Evolutionary conservation across 2,329 filamentous ascomycete species (phyloP).

Genomic region (Pseudogymnoascus sp.): DNA sequence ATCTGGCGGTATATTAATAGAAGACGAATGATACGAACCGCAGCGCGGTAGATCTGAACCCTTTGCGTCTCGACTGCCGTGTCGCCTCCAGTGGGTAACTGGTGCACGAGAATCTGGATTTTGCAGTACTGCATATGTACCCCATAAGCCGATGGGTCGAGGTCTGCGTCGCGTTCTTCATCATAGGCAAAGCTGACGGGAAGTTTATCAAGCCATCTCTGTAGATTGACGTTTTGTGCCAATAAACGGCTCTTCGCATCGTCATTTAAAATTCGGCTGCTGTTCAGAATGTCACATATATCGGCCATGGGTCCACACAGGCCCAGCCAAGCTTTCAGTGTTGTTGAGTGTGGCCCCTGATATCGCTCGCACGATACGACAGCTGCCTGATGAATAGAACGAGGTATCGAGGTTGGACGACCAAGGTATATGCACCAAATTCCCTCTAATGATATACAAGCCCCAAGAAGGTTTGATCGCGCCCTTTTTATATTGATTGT

Average conservation of each 20-base stretch:
- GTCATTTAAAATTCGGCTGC: neutral
- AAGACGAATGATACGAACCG: slow-evolving; percentile 5
- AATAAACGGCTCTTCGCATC: neutral
- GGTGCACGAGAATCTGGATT: slow-evolving; percentile 8
- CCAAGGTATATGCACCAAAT: slow-evolving; percentile 4
- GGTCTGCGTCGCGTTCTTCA: neutral
- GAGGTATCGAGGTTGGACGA: neutral
- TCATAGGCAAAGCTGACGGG: neutral
- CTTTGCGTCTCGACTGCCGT: neutral
- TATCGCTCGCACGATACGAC: neutral
- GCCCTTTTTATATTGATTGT: neutral
- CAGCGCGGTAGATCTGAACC: neutral
- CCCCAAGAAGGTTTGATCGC: neutral
- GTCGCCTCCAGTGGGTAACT: neutral
- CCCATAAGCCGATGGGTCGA: neutral
- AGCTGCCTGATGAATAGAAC: neutral
- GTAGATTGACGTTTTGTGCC: neutral
- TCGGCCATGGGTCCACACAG: slow-evolving; percentile 10
- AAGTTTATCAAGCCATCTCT: neutral
- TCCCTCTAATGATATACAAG: neutral
- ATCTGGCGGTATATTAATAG: slow-evolving; percentile 4
- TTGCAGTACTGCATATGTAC: slow-evolving; percentile 10
- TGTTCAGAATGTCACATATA: slow-evolving; percentile 6
- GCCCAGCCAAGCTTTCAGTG: slow-evolving; percentile 2
- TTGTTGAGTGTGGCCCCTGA: neutral